Evolutionary conservation across 2,329 filamentous ascomycete genomes (phyloP), one percentile per base, ranked within the genome.

Genomic region (Botrytis sinoallii): DNA sequence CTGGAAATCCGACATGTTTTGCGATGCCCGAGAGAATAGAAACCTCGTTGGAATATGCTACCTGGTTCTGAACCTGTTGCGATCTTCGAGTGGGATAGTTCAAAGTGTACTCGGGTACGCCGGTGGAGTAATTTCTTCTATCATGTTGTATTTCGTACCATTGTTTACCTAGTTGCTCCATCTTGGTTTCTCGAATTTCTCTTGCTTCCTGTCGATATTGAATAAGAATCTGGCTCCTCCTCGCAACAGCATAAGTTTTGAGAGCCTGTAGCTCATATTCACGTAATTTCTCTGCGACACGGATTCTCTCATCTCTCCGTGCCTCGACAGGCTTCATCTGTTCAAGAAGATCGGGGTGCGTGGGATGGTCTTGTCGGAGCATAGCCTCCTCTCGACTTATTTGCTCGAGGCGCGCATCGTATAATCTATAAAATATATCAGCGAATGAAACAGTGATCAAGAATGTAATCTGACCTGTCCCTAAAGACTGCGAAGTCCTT

Each of bases 1-100:
- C 95, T 52, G 96, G 96, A 83, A 99, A 99, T 38, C 96, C 96
- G 79, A 97, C 91, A 81, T 98, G 95, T 83, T 98, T 98, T 52
- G 95, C 95, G 70, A 98, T 87, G 55, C 95, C 95, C 9, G 95
- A 91, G 73, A 99, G 85, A 42, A 98, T 90, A 0, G 95, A 97
- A 7, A 99, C 95, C 82, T 99, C 96, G 77, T 92, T 93, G 82
- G 97, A 98, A 84, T 98, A 98, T 65, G 95, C 92, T 68, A 94
- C 88, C 78, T 97, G 95, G 76, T 98, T 93, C 75, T 90, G 88
- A 75, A 97, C 88, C 79, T 95, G 93, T 79, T 95, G 91, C 42
- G 91, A 88, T 75, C 91, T 89, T 76, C 91, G 91, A 69, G 91
- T 89, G 12, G 94, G 93, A 80, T 97, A 97, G 71, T 92, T 89